phyloP scores from a whole-genome alignment of 768 basidiomycete genomes.

The Psilocybe cyanescens region DNA sequence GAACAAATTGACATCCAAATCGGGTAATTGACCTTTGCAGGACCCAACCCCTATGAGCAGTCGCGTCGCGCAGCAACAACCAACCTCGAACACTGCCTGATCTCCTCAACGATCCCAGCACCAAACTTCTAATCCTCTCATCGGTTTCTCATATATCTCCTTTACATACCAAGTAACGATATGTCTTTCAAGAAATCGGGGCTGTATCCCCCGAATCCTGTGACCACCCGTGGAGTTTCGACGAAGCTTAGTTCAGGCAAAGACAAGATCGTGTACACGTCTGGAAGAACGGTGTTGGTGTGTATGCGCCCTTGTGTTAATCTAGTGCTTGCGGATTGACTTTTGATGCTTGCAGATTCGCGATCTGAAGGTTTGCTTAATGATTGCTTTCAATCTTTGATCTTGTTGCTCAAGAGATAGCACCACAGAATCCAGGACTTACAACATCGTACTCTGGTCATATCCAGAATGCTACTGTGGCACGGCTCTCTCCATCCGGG shows the following conservation, averaged over 20 bases:
- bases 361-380: slow-evolving; percentile 75
- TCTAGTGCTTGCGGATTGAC: background rate
- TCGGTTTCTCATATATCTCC: background rate
- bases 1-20: background rate
- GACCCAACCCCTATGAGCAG: slow-evolving; percentile 13
- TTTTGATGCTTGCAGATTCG: slow-evolving; percentile 59
- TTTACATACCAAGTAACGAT: background rate
- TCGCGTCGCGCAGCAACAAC: slow-evolving; percentile 25
- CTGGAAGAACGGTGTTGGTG: slow-evolving; percentile 85
- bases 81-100: slow-evolving; percentile 3
- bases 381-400: slow-evolving; percentile 3
- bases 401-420: background rate
- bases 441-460: slow-evolving; percentile 78
- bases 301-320: slow-evolving; percentile 31
- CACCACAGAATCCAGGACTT: slow-evolving; percentile 61
- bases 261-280: slow-evolving; percentile 85
- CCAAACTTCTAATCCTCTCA: slow-evolving; percentile 3
- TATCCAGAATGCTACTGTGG: slow-evolving; percentile 83
- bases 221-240: slow-evolving; percentile 33
- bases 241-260: slow-evolving; percentile 47
- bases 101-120: slow-evolving; percentile 14
- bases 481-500: slow-evolving; percentile 90
- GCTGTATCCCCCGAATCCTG: slow-evolving; percentile 69
- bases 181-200: slow-evolving; percentile 48
- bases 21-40: background rate